Evolutionary conservation across 768 basidiomycete species (phyloP), one percentile per base, ranked within the genome.

Genomic region (Suillus cothurnatus): DNA sequence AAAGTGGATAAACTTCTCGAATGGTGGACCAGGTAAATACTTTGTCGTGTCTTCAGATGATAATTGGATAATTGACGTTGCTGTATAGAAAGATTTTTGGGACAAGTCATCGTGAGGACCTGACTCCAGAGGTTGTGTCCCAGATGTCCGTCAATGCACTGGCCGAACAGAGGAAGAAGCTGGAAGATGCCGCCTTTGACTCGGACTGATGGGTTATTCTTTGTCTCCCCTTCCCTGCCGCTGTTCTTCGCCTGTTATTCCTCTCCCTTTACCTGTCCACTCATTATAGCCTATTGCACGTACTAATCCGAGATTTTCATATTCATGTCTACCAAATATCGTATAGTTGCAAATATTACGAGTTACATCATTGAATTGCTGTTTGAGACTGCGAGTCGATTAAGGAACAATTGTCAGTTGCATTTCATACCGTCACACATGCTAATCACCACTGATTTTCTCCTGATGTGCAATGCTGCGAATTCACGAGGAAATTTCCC

Each of bases 141-240:
- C 45, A 47, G 0, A 47, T 47, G 45, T 47, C 45, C 1, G n/a
- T 47, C 45, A 47, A 4, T 4, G 4, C 45, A 12, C 4, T 47
- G 0, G 45, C 45, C 0, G n/a, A n/a, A 2, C 45, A 47, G 11
- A n/a, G n/a, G 0, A n/a, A 5, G 45, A 11, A 4, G 9, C 4
- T 47, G 45, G 45, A 47, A 11, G 45, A 47, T n/a, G n/a, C 45
- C 2, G 11, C 4, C 2, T 49, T 49, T 15, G 47, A 49, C 23
- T 49, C 14, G 0, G 23, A 49, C 12, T 47, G 21, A 23, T 47
- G 2, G 6, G 21, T 8, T 8, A 3, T 8, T 19, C 6, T 7
- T 8, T 19, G 14, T 39, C 19, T 39, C 15, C 14, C 73, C 38
- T 72, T 15, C 15, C 5, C 38, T 15, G 1, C 39, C 17, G 15